phyloP scores from a whole-genome alignment of 345 rosid genomes.

The Theobroma cacao region DNA sequence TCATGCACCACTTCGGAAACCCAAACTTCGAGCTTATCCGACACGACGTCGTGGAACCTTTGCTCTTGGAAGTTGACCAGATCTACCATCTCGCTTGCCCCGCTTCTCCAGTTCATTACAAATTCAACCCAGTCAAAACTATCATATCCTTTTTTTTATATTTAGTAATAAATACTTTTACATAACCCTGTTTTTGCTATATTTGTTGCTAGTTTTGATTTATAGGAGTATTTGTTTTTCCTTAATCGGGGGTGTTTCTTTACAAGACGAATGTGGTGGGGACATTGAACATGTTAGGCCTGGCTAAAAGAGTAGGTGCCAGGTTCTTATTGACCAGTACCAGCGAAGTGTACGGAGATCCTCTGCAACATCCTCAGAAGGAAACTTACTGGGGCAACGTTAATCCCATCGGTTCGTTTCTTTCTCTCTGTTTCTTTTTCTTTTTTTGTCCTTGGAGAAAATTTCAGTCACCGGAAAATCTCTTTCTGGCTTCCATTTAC shows the following conservation, averaged over 20 bases:
- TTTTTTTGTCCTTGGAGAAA: background rate
- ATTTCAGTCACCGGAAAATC: background rate
- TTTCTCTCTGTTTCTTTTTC: background rate
- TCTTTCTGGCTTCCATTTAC: background rate
- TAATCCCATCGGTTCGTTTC: conserved; percentile 81
- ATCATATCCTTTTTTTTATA: conserved; percentile 52
- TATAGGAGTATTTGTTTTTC: background rate
- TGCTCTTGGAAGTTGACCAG: conserved; percentile 95
- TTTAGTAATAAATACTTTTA: background rate
- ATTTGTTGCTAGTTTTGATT: background rate
- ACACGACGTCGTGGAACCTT: conserved; percentile 94
- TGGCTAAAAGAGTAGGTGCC: conserved; percentile 95
- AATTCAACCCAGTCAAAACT: conserved; percentile 95
- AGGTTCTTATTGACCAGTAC: conserved; percentile 89
- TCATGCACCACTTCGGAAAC: conserved; percentile 94
- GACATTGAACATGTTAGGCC: conserved; percentile 89
- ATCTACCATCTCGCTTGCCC: conserved; percentile 99
- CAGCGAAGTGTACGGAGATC: conserved; percentile 98
- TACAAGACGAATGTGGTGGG: conserved; percentile 97
- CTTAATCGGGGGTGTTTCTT: conserved; percentile 23
- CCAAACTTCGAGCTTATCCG: conserved; percentile 90
- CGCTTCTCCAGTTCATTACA: conserved; percentile 98
- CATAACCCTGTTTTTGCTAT: background rate
- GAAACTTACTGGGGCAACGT: conserved; percentile 99
- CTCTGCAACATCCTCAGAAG: conserved; percentile 96